Conservation (phyloP, 176 grass and related monocot genomes). For the Triticum timopheevii region DNA sequence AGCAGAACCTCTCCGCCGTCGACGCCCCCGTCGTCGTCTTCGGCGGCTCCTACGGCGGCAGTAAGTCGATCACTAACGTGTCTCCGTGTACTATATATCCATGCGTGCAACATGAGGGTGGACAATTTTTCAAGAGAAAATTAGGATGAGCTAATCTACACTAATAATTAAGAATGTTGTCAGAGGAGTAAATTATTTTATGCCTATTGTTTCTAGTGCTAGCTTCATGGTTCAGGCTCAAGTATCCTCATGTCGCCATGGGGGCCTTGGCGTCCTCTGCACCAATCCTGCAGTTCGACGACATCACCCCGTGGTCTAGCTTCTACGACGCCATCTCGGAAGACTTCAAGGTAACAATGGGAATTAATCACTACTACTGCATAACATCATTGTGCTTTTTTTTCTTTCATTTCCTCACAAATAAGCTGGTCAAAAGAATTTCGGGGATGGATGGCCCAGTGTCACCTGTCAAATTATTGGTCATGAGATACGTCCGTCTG, state of each 20-base stretch:
- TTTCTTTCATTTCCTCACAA: too few relatives aligned
- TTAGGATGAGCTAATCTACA: neutral
- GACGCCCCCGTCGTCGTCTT: slow-evolving; percentile 83
- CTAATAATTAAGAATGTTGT: neutral
- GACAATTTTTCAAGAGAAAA: too few relatives aligned
- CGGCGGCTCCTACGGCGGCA: slow-evolving; percentile 92
- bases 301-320: slow-evolving; percentile 67
- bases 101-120: too few relatives aligned
- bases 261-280: slow-evolving; percentile 83
- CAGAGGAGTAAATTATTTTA: neutral
- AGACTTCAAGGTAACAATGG: slow-evolving; percentile 64
- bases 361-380: neutral
- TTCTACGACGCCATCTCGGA: slow-evolving; percentile 83
- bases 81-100: too few relatives aligned
- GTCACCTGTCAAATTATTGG: slow-evolving; percentile 1
- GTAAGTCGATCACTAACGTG: slow-evolving; percentile 24
- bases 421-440: too few relatives aligned
- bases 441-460: too few relatives aligned
- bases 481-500: neutral
- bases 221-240: slow-evolving; percentile 94
- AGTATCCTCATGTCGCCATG: slow-evolving; percentile 86
- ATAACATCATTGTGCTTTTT: neutral
- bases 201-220: slow-evolving; percentile 45
- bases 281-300: slow-evolving; percentile 85
- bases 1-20: slow-evolving; percentile 67